Base-by-base conservation (phyloP, 1,284 basidiomycete genomes). In the Stygiomarasmius scandens region DNA sequence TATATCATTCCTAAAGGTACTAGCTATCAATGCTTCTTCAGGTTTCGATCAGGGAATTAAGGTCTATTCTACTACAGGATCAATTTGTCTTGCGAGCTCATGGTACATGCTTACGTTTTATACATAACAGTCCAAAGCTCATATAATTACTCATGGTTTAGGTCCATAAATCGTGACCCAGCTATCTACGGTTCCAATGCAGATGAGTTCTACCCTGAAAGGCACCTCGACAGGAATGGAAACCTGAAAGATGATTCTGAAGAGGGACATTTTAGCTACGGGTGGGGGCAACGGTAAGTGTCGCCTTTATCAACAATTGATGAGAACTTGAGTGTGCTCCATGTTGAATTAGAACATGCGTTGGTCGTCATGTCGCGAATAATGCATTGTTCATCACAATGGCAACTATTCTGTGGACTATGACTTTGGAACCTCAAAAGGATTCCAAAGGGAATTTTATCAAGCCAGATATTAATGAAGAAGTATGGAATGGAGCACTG, bases 1-100 rank as follows among this genome's bases (percentile, higher is more conserved):
- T 52, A 57, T 20, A 52, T 47, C 19, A 57, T 57, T n/a, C 55
- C 55, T 8, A 56, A 56, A 46, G 55, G 50, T 6, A 46, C n/a
- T n/a, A n/a, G n/a, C n/a, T 32, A 32, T 32, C 29, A 5, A 32
- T 32, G 12, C 12, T 6, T 32, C 12, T 32, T 32, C 29, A 12
- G 12, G n/a, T n/a, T n/a, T 32, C 29, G 29, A 5, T 32, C 29
- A 32, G 5, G 12, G 29, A 32, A 5, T 32, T 32, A 32, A 32
- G 6, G 12, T 6, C 29, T 32, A 12, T 32, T 32, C 5, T 6
- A 5, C 5, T 32, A 6, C 29, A 32, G 29, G 29, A 32, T 32
- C 29, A 5, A 32, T 32, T 32, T 32, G 29, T 12, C 5, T 32
- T 6, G 29, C 29, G 5, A 32, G 29, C 12, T 32, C 29, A 32